phyloP scores from a whole-genome alignment of 306 rosid genomes.

The Mucuna pruriens region DNA sequence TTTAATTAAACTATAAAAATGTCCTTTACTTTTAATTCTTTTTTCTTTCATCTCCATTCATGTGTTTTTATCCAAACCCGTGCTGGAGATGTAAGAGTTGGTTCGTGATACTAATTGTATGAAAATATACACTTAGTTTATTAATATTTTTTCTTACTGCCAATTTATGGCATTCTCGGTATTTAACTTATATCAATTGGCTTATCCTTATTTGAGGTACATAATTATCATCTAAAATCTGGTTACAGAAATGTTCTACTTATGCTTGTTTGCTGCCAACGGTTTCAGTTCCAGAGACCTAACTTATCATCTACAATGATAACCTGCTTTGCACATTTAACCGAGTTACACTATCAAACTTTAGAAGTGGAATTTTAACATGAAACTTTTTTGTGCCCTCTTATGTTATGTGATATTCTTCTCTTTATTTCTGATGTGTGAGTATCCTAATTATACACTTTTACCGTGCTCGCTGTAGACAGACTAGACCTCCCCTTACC shows the following conservation, averaged over 20 bases:
- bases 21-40: not conserved
- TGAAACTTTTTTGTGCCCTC: not conserved
- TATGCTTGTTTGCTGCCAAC: not conserved
- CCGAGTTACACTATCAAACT: not conserved
- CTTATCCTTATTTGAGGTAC: not conserved
- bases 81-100: not conserved
- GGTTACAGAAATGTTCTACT: not conserved
- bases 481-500: constrained; percentile 76
- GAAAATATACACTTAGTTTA: not conserved
- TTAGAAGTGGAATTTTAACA: not conserved
- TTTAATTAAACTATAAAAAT: not conserved
- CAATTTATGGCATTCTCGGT: not conserved
- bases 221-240: not conserved
- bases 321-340: constrained; percentile 18
- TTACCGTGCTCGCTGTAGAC: constrained; percentile 53
- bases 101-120: not conserved
- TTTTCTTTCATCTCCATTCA: not conserved
- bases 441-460: constrained; percentile 3
- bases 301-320: not conserved
- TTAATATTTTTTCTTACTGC: not conserved
- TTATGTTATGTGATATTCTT: not conserved
- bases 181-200: not conserved
- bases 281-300: not conserved
- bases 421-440: constrained; percentile 17
- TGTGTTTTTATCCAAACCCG: not conserved